phyloP scores from a whole-genome alignment of 176 grass and related monocot genomes.

The Avena sativa region DNA sequence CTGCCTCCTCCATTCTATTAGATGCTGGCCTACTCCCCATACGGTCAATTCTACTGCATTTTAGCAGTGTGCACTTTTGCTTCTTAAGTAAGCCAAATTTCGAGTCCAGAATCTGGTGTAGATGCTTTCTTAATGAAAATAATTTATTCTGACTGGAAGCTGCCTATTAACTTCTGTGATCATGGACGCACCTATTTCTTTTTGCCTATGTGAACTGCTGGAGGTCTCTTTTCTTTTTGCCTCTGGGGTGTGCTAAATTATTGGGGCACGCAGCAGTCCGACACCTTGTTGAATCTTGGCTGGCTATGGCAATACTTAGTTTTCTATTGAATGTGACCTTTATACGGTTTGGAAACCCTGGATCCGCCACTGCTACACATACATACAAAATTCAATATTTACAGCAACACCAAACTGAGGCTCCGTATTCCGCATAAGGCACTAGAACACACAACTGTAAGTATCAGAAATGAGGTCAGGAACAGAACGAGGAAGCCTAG shows the following conservation, averaged over 20 bases:
- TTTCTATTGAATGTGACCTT: background rate
- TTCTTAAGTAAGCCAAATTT: background rate
- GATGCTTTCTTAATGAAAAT: conserved; percentile 5
- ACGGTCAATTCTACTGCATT: background rate
- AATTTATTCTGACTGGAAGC: background rate
- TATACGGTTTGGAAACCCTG: conserved; percentile 1
- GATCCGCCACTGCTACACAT: background rate
- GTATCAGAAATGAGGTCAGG: background rate
- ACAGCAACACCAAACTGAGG: background rate
- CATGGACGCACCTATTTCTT: background rate
- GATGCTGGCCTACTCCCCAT: background rate
- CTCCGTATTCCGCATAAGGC: background rate
- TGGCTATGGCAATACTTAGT: background rate
- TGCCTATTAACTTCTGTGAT: background rate
- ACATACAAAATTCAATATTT: background rate
- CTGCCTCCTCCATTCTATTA: background rate
- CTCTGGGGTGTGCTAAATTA: background rate
- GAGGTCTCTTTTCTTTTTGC: background rate
- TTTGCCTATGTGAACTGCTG: conserved; percentile 15
- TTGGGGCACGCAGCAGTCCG: background rate
- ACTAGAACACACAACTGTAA: background rate
- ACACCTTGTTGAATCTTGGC: background rate
- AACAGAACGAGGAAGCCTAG: background rate
- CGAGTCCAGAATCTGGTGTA: background rate
- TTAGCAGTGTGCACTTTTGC: background rate